Conservation (phyloP, 192 early-diverging fungal genomes). For the Coemansia sp. region DNA sequence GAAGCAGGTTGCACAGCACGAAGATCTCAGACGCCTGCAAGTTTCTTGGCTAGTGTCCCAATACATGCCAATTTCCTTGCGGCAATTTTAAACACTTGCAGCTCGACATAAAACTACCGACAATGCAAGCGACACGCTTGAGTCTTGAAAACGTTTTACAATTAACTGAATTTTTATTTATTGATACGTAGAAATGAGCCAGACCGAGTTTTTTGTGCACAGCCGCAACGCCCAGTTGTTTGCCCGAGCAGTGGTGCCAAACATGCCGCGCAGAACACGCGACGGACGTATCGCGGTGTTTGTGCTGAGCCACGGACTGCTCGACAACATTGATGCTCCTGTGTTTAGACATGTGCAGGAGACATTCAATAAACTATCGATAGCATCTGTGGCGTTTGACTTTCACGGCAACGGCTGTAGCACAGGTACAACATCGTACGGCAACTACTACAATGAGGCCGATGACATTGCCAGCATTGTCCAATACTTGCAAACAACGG, state of each 20-base stretch:
- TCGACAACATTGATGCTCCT: constrained; percentile 48
- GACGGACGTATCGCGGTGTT: constrained; percentile 21
- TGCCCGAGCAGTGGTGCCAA: constrained; percentile 21
- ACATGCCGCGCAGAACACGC: background rate
- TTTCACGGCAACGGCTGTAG: constrained; percentile 61
- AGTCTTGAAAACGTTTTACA: too few species aligned
- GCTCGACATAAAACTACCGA: too few species aligned
- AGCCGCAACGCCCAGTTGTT: constrained; percentile 2
- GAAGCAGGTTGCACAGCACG: too few species aligned
- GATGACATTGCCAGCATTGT: constrained; percentile 51
- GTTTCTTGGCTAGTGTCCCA: too few species aligned
- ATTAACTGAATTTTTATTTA: background rate
- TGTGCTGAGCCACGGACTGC: constrained; percentile 58
- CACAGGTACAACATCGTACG: constrained; percentile 57
- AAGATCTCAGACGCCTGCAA: too few species aligned
- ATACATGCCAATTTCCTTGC: too few species aligned
- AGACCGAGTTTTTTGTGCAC: constrained; percentile 17
- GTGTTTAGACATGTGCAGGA: constrained; percentile 28
- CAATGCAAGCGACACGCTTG: too few species aligned
- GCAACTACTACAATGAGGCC: constrained; percentile 58
- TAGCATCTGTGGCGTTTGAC: constrained; percentile 53
- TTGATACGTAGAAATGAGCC: background rate
- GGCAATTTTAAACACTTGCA: too few species aligned
- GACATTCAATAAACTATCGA: constrained; percentile 8
- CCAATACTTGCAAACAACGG: constrained; percentile 17